Evolutionary conservation across 2,329 filamentous ascomycete genomes (phyloP).

Genomic region (Sclerotinia minor): DNA sequence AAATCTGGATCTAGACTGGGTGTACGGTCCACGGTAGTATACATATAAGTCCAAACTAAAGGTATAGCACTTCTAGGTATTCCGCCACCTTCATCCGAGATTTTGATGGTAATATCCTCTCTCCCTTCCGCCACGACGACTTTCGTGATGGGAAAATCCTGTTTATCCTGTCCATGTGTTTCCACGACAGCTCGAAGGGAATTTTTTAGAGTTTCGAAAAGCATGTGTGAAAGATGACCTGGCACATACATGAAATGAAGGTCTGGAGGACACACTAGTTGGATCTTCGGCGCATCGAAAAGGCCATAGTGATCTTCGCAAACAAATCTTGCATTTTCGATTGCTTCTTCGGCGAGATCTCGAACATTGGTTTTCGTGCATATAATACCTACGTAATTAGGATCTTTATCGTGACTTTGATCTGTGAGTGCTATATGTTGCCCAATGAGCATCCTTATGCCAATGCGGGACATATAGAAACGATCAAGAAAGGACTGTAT

Average conservation of each 20-base stretch:
- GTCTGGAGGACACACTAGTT: constrained; percentile 91
- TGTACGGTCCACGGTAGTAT: constrained; percentile 95
- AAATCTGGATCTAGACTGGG: constrained; percentile 95
- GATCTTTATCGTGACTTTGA: constrained; percentile 84
- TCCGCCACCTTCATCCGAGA: constrained; percentile 93
- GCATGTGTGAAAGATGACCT: constrained; percentile 98
- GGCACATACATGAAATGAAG: constrained; percentile 99
- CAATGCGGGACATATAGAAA: constrained; percentile 99
- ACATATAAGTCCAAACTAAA: constrained; percentile 99
- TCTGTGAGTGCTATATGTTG: constrained; percentile 97
- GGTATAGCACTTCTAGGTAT: constrained; percentile 92
- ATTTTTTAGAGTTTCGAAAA: constrained; percentile 99
- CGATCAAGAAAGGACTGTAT: constrained; percentile 97
- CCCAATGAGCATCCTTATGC: constrained; percentile 98
- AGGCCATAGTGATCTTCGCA: constrained; percentile 98
- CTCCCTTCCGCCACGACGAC: constrained; percentile 97
- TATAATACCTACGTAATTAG: constrained; percentile 96
- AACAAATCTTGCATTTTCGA: constrained; percentile 98
- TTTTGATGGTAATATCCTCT: constrained; percentile 98
- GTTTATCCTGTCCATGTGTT: constrained; percentile 89
- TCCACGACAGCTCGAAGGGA: constrained; percentile 95
- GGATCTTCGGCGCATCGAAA: constrained; percentile 94
- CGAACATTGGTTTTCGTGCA: constrained; percentile 97
- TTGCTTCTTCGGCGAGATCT: constrained; percentile 93
- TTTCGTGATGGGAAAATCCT: constrained; percentile 94